These are phyloP conservation scores for Kodamaea kaohsiungensis DNA, from an alignment of 805 yeast species.

Conservation along the genomic window DNA sequence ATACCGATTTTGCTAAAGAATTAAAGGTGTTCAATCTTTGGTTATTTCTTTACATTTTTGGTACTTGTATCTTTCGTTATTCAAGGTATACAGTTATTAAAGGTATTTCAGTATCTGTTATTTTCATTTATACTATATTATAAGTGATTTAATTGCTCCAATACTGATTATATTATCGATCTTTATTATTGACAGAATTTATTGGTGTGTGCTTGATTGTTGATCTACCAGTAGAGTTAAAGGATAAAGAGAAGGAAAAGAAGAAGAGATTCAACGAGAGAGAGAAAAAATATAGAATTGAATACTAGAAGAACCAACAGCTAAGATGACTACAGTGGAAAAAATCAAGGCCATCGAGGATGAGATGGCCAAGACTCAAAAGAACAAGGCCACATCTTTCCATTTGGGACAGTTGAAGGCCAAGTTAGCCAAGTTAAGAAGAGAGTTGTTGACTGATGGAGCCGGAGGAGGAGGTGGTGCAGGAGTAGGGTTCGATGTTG, in stretches of 20 bases:
- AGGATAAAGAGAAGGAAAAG: not conserved
- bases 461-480: constrained; percentile 80
- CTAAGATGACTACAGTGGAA: constrained; percentile 48
- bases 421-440: constrained; percentile 89
- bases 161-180: constrained; percentile 1
- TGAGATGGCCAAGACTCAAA: constrained; percentile 98
- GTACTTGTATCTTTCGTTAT: too few relatives aligned
- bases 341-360: constrained; percentile 87
- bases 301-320: not conserved
- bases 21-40: not conserved
- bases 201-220: too few relatives aligned
- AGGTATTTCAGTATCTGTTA: not conserved
- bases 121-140: too few relatives aligned
- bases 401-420: constrained; percentile 98
- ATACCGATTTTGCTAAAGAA: not conserved
- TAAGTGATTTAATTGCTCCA: not conserved
- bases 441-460: constrained; percentile 76
- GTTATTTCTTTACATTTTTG: not conserved
- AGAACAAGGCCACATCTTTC: constrained; percentile 95
- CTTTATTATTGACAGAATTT: not conserved
- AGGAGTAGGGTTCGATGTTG: constrained; percentile 96
- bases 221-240: not conserved
- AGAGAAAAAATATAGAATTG: too few relatives aligned
- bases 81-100: not conserved
- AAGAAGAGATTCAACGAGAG: too few relatives aligned